Conservation (phyloP, 1,284 basidiomycete genomes). For the Fomitopsis palustris region DNA sequence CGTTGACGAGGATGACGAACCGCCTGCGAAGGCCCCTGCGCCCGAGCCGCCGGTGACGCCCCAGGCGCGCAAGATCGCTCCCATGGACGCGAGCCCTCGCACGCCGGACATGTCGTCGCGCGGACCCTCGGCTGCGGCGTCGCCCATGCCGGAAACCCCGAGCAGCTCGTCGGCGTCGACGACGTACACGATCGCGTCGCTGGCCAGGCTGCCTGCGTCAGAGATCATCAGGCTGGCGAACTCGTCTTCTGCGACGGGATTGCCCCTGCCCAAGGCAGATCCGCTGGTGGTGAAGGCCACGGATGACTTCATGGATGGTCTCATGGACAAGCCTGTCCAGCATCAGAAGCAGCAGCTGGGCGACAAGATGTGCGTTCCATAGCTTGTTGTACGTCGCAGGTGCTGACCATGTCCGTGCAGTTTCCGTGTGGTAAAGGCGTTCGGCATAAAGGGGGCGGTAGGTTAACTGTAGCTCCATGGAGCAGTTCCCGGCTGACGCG, state of each 20-base stretch:
- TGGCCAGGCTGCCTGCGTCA: conserved; percentile 64
- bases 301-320: conserved; percentile 72
- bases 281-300: conserved; percentile 66
- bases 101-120: conserved; percentile 72
- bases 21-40: conserved; percentile 23
- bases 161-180: conserved; percentile 16
- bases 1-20: conserved; percentile 56
- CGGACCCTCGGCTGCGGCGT: conserved; percentile 66
- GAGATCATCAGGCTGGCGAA: conserved; percentile 67
- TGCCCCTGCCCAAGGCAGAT: conserved; percentile 71
- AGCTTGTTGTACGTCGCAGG: not conserved
- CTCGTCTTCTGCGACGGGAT: conserved; percentile 49
- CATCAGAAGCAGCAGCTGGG: conserved; percentile 82
- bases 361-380: conserved; percentile 62
- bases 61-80: conserved; percentile 51
- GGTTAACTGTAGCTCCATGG: conserved; percentile 25
- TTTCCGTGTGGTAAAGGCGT: conserved; percentile 75
- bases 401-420: conserved; percentile 30
- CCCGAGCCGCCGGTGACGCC: conserved; percentile 56
- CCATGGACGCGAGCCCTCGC: conserved; percentile 51
- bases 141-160: conserved; percentile 52
- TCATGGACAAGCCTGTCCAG: conserved; percentile 59
- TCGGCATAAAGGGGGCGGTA: conserved; percentile 77
- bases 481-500: not conserved
- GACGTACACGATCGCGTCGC: conserved; percentile 41